These are phyloP conservation scores for Setaria viridis DNA, from an alignment of 202 grass and related monocot species.

Conservation along the genomic window DNA sequence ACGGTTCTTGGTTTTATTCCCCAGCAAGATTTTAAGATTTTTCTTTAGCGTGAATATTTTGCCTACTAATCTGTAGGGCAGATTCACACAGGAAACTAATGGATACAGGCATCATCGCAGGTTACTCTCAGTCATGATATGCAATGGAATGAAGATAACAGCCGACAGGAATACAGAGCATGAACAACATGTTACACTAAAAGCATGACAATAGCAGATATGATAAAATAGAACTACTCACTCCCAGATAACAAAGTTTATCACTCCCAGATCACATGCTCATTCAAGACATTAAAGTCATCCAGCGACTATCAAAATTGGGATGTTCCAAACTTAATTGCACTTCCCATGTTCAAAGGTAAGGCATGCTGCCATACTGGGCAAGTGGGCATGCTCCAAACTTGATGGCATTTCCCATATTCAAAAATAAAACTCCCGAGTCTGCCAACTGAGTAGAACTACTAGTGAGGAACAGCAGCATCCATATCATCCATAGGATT, in stretches of 20 bases:
- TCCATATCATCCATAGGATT: neutral
- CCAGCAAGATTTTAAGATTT: no score
- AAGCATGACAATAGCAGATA: neutral
- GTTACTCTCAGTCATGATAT: neutral
- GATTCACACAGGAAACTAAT: no score
- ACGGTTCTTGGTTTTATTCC: no score
- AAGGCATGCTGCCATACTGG: neutral
- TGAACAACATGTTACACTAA: neutral
- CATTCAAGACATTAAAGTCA: neutral
- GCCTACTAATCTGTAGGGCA: no score
- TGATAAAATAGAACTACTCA: neutral
- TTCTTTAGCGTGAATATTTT: no score
- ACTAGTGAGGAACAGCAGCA: neutral
- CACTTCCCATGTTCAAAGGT: neutral
- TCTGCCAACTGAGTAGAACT: neutral
- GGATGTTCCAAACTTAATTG: neutral
- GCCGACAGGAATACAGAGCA: neutral
- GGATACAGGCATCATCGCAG: no score
- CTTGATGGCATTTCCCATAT: neutral
- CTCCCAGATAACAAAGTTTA: neutral
- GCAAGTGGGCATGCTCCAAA: neutral
- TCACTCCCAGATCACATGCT: neutral
- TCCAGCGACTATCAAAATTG: neutral
- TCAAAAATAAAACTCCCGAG: conserved; percentile 23
- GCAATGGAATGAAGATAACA: neutral